Evolutionary conservation across 2,329 filamentous ascomycete genomes (phyloP).

Genomic region (Botryosphaeria agaves): DNA sequence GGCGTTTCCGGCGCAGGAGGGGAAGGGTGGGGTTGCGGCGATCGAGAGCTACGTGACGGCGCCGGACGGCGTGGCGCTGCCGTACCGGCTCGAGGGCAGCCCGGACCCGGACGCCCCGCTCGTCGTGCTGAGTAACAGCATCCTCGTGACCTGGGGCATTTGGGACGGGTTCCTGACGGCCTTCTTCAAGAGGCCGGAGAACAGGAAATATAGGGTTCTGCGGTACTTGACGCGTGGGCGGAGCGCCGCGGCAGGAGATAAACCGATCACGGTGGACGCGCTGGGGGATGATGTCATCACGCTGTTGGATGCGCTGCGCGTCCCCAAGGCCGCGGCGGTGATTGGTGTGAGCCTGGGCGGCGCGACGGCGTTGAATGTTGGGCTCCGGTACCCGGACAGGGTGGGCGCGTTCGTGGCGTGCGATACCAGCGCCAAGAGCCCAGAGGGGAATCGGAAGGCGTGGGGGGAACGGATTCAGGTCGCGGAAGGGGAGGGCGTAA

Average conservation of each 20-base stretch:
- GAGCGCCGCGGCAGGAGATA: slow-evolving; percentile 19
- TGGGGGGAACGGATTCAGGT: slow-evolving; percentile 64
- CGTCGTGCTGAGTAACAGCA: slow-evolving; percentile 62
- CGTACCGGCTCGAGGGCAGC: slow-evolving; percentile 62
- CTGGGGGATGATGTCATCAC: slow-evolving; percentile 50
- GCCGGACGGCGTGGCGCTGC: slow-evolving; percentile 48
- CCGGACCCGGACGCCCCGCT: slow-evolving; percentile 48
- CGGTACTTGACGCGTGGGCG: slow-evolving; percentile 66
- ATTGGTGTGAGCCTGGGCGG: slow-evolving; percentile 72
- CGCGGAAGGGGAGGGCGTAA: slow-evolving; percentile 40
- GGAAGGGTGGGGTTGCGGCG: slow-evolving; percentile 30
- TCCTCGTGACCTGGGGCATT: slow-evolving; percentile 62
- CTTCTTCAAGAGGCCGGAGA: slow-evolving; percentile 35
- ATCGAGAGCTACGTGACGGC: slow-evolving; percentile 54
- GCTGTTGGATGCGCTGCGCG: slow-evolving; percentile 51
- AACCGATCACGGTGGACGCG: slow-evolving; percentile 39
- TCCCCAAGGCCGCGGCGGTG: slow-evolving; percentile 46
- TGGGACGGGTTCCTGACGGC: slow-evolving; percentile 57
- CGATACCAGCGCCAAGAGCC: slow-evolving; percentile 61
- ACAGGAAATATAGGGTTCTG: slow-evolving; percentile 52
- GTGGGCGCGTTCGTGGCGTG: slow-evolving; percentile 50
- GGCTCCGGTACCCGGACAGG: slow-evolving; percentile 44
- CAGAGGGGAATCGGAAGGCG: slow-evolving; percentile 55
- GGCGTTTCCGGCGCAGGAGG: slow-evolving; percentile 29
- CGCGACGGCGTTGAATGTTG: slow-evolving; percentile 57